phyloP scores from a whole-genome alignment of 805 yeast genomes.

The Teunomyces panamensis region DNA sequence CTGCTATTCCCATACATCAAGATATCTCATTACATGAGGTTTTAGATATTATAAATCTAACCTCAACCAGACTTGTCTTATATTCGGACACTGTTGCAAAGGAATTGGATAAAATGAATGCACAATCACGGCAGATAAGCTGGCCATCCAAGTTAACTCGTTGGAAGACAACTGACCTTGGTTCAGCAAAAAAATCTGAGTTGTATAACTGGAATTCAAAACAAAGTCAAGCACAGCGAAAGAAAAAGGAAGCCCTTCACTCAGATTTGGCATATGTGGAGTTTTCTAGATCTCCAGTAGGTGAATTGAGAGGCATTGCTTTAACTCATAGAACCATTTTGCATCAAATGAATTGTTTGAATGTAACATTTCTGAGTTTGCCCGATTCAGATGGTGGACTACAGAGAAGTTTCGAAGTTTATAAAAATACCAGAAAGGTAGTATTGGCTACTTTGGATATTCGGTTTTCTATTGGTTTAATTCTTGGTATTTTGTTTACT shows the following conservation, averaged over 20 bases:
- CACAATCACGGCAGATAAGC: conserved; percentile 37
- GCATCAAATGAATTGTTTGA: conserved; percentile 80
- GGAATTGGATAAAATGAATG: conserved; percentile 62
- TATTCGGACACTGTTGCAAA: conserved; percentile 79
- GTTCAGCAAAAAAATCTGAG: conserved; percentile 47
- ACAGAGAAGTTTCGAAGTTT: conserved; percentile 34
- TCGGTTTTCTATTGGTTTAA: conserved; percentile 72
- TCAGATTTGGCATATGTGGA: conserved; percentile 87
- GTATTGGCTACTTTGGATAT: conserved; percentile 47
- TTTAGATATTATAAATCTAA: conserved; percentile 63
- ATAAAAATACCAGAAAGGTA: conserved; percentile 46
- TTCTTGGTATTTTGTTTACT: conserved; percentile 75
- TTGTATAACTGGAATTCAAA: conserved; percentile 22
- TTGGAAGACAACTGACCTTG: conserved; percentile 88
- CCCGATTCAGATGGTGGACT: conserved; percentile 58
- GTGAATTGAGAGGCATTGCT: conserved; percentile 90
- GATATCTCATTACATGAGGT: conserved; percentile 68
- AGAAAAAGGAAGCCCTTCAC: conserved; percentile 8
- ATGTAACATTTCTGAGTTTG: conserved; percentile 63
- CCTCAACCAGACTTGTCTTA: conserved; percentile 74
- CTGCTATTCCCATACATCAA: conserved; percentile 89
- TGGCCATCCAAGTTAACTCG: conserved; percentile 76
- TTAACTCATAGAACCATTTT: conserved; percentile 83
- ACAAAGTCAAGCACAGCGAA: conserved; percentile 12
- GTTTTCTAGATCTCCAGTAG: conserved; percentile 84